These are phyloP conservation scores for Coniochaeta hoffmannii DNA, from an alignment of 2,329 filamentous ascomycete species.

Conservation along the genomic window DNA sequence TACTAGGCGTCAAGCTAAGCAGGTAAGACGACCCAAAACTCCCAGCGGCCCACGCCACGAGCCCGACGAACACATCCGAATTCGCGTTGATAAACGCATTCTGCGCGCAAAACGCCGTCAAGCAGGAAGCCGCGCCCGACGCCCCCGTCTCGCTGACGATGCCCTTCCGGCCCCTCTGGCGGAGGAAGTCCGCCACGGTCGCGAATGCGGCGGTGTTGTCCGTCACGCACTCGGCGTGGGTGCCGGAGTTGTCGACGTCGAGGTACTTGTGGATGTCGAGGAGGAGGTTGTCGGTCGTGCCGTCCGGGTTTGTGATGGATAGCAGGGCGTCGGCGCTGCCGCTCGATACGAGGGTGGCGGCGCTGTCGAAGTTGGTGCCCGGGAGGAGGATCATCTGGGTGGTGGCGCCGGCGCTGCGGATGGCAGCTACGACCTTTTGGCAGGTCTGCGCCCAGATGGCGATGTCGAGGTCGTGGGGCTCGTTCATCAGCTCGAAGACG, in stretches of 20 bases:
- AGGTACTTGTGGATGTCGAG: conserved; percentile 55
- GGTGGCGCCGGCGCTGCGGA: conserved; percentile 56
- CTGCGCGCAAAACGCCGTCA: conserved; percentile 36
- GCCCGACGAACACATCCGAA: conserved; percentile 37
- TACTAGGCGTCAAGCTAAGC: conserved; percentile 33
- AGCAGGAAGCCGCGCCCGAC: conserved; percentile 32
- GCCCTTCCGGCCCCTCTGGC: conserved; percentile 37
- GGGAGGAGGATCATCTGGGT: conserved; percentile 57
- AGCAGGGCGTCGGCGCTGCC: conserved; percentile 44
- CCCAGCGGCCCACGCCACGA: conserved; percentile 39
- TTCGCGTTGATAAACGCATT: conserved; percentile 38
- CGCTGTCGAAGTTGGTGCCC: conserved; percentile 51
- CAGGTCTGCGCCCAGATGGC: conserved; percentile 50
- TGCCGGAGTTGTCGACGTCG: conserved; percentile 46
- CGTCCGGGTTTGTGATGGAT: conserved; percentile 51
- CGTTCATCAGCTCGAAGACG: conserved; percentile 63
- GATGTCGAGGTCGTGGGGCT: conserved; percentile 55
- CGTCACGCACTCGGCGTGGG: conserved; percentile 38
- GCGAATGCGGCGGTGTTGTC: conserved; percentile 43
- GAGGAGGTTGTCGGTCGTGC: conserved; percentile 45
- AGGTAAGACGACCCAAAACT: conserved; percentile 34
- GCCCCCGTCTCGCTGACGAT: conserved; percentile 47
- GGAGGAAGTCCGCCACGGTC: conserved; percentile 37
- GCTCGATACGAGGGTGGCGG: conserved; percentile 37
- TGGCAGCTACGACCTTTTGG: conserved; percentile 57